phyloP scores from a whole-genome alignment of 768 basidiomycete genomes.

The Naganishia kalamii region DNA sequence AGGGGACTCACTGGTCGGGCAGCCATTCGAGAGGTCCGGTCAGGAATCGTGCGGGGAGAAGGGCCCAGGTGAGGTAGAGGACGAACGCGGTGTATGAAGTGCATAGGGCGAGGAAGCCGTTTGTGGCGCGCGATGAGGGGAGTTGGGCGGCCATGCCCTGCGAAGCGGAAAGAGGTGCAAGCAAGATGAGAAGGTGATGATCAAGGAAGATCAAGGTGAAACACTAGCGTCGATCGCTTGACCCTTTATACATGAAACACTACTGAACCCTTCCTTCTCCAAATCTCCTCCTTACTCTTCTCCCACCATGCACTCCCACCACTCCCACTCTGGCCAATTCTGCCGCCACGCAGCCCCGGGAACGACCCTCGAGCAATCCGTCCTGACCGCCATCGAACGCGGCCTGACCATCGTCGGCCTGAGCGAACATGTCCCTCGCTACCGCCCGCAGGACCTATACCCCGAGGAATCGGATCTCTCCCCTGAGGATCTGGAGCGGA shows the following conservation, averaged over 20 bases:
- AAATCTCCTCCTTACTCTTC: background rate
- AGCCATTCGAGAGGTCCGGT: slow-evolving; percentile 37
- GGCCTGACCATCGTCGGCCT: slow-evolving; percentile 78
- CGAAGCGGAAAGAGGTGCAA: too few species aligned
- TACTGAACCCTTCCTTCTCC: background rate
- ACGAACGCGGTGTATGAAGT: slow-evolving; percentile 33
- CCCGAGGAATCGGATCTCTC: slow-evolving; percentile 82
- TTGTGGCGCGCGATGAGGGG: slow-evolving; percentile 20
- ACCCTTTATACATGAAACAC: too few species aligned
- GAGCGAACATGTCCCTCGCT: slow-evolving; percentile 89
- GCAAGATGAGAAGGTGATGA: too few species aligned
- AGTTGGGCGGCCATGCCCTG: background rate
- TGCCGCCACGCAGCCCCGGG: slow-evolving; percentile 77
- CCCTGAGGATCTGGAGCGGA: slow-evolving; percentile 53
- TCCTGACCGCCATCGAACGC: slow-evolving; percentile 68
- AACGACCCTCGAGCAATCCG: slow-evolving; percentile 65
- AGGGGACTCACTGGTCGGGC: slow-evolving; percentile 35
- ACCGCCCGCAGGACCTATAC: slow-evolving; percentile 72
- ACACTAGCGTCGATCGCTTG: too few species aligned
- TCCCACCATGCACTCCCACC: slow-evolving; percentile 52
- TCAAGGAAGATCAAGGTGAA: too few species aligned
- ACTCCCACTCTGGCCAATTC: slow-evolving; percentile 89
- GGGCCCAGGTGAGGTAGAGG: slow-evolving; percentile 40
- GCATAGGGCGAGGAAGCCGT: slow-evolving; percentile 42
- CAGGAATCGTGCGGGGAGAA: slow-evolving; percentile 32